Base-by-base conservation (phyloP, 140 eudicot genomes). In the Stevia rebaudiana region DNA sequence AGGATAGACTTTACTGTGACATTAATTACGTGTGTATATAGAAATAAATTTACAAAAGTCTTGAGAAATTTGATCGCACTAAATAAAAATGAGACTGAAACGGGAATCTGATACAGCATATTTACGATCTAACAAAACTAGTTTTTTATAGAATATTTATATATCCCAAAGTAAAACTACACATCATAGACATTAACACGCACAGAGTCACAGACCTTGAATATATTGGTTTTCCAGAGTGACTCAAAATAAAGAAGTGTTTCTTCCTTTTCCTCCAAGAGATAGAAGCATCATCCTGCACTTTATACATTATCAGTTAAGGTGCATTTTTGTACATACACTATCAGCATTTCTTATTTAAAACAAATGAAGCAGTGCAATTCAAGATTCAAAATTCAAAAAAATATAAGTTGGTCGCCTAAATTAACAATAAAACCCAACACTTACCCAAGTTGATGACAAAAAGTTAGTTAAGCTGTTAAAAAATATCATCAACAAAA, bases 221-320 rank as follows among this genome's bases (percentile, higher is more conserved):
- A 76, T 88, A 92, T 76, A 92, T 88, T 36, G 98, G 98, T 80
- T 92, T 92, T 21, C 98, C 98, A 9, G 96, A 88, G 85, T 92
- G 66, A 74, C 98, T 92, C 82, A 92, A 76, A 40, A 92, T 44
- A 63, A 92, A 74, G 77, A 77, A 92, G 68, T 92, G 98, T 66
- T 92, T 92, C 83, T 88, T 92, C 77, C 98, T 79, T 81, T 85
- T 92, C 87, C 96, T 92, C 98, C 98, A 92, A 17, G 98, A 83
- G 30, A 78, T 52, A 25, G 98, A 92, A 33, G 86, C 79, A 75
- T 92, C 98, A 80, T 92, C 98, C 98, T 92, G 85, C 85, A 82
- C 60, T 75, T 75, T 52, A 80, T 42, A 50, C 58, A 72, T 41
- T 25, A 68, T 74, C 68, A 53, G 35, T 55, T 23, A 41, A 37